Evolutionary conservation across 805 yeast genomes (phyloP).

Genomic region (Kodamaea lidongshanica): DNA sequence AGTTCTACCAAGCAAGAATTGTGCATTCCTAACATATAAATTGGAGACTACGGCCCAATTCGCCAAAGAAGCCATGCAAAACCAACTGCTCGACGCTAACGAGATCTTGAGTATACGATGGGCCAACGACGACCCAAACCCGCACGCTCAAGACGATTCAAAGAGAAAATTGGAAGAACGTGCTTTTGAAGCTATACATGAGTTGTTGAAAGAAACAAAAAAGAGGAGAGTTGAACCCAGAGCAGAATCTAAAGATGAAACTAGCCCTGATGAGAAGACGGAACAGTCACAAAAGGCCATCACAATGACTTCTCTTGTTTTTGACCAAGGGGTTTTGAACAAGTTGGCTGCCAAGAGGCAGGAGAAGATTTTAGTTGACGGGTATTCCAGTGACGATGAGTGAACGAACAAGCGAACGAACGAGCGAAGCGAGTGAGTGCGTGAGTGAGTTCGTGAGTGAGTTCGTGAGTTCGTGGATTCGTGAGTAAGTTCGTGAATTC

Average conservation of each 20-base stretch:
- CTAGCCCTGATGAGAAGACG: slow-evolving; percentile 4
- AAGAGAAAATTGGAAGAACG: slow-evolving; percentile 45
- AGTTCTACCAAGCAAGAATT: slow-evolving; percentile 53
- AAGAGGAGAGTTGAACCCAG: slow-evolving; percentile 5
- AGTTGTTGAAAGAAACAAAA: slow-evolving; percentile 26
- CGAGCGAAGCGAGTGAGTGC: too few relatives aligned
- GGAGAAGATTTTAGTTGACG: too few relatives aligned
- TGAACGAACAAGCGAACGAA: too few relatives aligned
- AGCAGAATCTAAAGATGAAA: slow-evolving; percentile 18
- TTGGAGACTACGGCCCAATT: slow-evolving; percentile 79
- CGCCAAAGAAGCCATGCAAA: slow-evolving; percentile 91
- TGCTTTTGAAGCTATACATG: slow-evolving; percentile 49
- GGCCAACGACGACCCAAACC: slow-evolving; percentile 89
- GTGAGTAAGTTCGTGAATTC: too few relatives aligned
- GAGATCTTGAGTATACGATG: slow-evolving; percentile 71
- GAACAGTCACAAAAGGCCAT: not conserved
- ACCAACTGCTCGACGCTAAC: slow-evolving; percentile 54
- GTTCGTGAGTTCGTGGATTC: too few relatives aligned
- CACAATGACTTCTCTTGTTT: too few relatives aligned
- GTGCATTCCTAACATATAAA: slow-evolving; percentile 73
- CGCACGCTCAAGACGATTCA: slow-evolving; percentile 48
- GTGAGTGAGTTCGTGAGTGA: too few relatives aligned
- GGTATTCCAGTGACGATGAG: too few relatives aligned
- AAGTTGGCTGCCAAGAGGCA: too few relatives aligned
- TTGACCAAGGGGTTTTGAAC: too few relatives aligned